A percentile compares a stretch with the other conserved stretches of the same genome.
Evolutionary conservation across 192 early-diverging fungal genomes (phyloP).

Genomic region (Gigaspora rosea): DNA sequence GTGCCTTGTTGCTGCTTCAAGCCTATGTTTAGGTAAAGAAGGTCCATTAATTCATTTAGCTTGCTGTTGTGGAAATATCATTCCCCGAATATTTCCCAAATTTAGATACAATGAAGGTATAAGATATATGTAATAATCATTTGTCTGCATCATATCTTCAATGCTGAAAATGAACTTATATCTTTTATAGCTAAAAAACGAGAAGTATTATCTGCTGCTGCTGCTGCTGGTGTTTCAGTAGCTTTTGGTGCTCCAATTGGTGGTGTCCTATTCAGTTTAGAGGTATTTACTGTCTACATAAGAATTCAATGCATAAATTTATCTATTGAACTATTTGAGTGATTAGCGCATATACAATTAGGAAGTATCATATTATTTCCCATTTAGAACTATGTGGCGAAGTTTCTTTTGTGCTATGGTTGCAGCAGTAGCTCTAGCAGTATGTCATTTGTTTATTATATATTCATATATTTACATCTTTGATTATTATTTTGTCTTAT

Average conservation of each 20-base stretch:
- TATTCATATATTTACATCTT: conserved; percentile 26
- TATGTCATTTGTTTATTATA: conserved; percentile 26
- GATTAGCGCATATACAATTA: not conserved
- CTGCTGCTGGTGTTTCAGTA: conserved; percentile 90
- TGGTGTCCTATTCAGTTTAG: conserved; percentile 91
- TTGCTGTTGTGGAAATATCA: conserved; percentile 86
- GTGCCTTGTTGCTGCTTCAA: conserved; percentile 80
- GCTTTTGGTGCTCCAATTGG: conserved; percentile 98
- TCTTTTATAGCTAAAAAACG: conserved; percentile 73
- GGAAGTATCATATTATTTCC: conserved; percentile 91
- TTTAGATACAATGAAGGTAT: conserved; percentile 86
- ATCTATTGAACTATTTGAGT: too few species aligned
- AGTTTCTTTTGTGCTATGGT: conserved; percentile 94
- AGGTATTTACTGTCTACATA: conserved; percentile 52
- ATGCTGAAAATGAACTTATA: not conserved
- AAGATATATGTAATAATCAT: not conserved
- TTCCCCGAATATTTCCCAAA: conserved; percentile 85
- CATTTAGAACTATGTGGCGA: conserved; percentile 92
- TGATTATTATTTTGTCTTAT: not conserved
- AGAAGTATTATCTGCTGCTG: conserved; percentile 90
- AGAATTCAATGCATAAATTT: not conserved
- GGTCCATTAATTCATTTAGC: conserved; percentile 94
- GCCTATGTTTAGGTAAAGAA: conserved; percentile 88
- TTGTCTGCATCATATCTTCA: conserved; percentile 1
- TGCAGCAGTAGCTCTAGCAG: conserved; percentile 82